These are phyloP conservation scores for Myxozyma nipponensis DNA, from an alignment of 805 yeast species.

Conservation along the genomic window DNA sequence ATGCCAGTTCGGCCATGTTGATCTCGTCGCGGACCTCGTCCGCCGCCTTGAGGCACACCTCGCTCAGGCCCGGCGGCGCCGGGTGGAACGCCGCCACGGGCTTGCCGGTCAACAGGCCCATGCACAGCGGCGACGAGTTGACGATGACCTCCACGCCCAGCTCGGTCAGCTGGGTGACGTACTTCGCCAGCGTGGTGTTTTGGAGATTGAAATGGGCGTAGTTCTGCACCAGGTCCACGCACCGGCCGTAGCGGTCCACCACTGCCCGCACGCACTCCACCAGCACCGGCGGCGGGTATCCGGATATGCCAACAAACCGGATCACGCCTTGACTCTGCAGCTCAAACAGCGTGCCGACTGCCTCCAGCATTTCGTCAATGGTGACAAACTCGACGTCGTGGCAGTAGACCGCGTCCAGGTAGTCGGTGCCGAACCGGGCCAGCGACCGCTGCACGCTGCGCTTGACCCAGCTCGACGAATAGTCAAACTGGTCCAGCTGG, in stretches of 20 bases:
- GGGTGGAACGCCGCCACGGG: constrained; percentile 76
- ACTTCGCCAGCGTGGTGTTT: constrained; percentile 51
- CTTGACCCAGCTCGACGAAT: constrained; percentile 55
- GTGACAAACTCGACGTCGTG: constrained; percentile 83
- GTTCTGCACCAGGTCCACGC: constrained; percentile 68
- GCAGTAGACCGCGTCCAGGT: constrained; percentile 73
- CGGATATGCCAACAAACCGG: constrained; percentile 71
- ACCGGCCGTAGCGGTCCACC: constrained; percentile 47
- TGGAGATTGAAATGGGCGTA: constrained; percentile 81
- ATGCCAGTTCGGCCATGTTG: constrained; percentile 65
- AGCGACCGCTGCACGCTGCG: constrained; percentile 63
- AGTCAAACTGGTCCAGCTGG: constrained; percentile 65
- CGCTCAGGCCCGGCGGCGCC: constrained; percentile 55
- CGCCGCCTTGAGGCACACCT: constrained; percentile 44
- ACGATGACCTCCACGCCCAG: constrained; percentile 51
- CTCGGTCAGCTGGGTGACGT: constrained; percentile 51
- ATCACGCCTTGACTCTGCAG: constrained; percentile 62
- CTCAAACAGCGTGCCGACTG: constrained; percentile 54
- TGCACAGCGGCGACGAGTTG: constrained; percentile 80
- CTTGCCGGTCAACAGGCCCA: constrained; percentile 73
- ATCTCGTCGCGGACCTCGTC: constrained; percentile 43
- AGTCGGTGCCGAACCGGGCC: constrained; percentile 56
- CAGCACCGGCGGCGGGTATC: constrained; percentile 74
- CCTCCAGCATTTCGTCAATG: constrained; percentile 53
- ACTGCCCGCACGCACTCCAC: constrained; percentile 46